Conservation (phyloP, 305 asterid genomes). For the Fraxinus latifolia region DNA sequence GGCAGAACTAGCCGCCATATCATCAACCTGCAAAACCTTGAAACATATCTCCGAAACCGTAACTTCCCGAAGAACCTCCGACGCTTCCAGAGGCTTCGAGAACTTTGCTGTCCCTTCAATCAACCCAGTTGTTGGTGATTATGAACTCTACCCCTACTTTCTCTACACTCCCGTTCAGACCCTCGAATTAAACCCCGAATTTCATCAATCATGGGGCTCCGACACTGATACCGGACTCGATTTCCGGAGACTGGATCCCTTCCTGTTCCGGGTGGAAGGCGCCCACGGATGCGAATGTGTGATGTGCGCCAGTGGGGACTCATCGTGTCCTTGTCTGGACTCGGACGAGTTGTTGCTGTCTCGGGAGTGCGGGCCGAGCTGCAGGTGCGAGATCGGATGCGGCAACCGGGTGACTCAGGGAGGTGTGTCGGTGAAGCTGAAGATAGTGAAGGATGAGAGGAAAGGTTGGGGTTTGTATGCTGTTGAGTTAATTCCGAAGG, state of each 20-base stretch:
- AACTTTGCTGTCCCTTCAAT: constrained; percentile 57
- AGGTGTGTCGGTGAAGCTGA: constrained; percentile 48
- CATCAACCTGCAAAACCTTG: constrained; percentile 59
- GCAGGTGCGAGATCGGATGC: constrained; percentile 52
- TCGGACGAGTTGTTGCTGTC: constrained; percentile 25
- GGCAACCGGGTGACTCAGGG: constrained; percentile 64
- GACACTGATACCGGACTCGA: constrained; percentile 12
- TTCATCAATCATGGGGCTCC: constrained; percentile 58
- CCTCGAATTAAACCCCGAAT: constrained; percentile 30
- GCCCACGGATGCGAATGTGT: constrained; percentile 61
- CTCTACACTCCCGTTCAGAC: constrained; percentile 59
- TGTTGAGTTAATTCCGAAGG: constrained; percentile 49
- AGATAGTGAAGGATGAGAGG: constrained; percentile 51
- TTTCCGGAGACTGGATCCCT: constrained; percentile 37
- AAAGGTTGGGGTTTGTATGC: constrained; percentile 83
- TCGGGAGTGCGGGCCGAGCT: constrained; percentile 78
- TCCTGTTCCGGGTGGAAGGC: constrained; percentile 59
- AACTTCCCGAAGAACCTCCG: constrained; percentile 50
- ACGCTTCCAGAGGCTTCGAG: constrained; percentile 66
- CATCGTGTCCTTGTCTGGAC: constrained; percentile 43
- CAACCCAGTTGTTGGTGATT: constrained; percentile 38
- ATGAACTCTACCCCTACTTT: constrained; percentile 59
- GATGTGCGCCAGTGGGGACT: constrained; percentile 27
- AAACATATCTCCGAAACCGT: constrained; percentile 42
- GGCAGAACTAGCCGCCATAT: constrained; percentile 48